Percentiles rank a stretch among this genome's conserved stretches.
These are phyloP conservation scores for Zoysia matrella DNA, from an alignment of 202 grass and related monocot genomes.

Conservation along the genomic window DNA sequence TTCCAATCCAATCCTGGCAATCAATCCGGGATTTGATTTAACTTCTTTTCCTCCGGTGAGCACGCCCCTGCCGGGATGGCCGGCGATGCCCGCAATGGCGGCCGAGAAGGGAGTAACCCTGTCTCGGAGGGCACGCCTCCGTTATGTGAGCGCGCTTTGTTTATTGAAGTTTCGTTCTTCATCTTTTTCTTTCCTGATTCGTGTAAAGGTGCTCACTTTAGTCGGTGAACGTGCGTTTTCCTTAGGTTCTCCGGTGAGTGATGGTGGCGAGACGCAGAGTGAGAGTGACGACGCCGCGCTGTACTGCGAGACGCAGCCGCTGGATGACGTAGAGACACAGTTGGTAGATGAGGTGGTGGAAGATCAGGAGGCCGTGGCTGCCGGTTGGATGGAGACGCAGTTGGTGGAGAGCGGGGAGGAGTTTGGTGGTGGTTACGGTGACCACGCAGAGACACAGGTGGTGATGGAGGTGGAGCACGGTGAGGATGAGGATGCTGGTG, in stretches of 20 bases:
- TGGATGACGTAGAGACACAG: conserved; percentile 47
- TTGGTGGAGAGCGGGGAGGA: conserved; percentile 46
- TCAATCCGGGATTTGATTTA: too few relatives aligned
- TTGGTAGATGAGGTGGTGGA: conserved; percentile 38
- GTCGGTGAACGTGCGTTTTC: background rate
- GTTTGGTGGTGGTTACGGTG: background rate
- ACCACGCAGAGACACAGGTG: conserved; percentile 39
- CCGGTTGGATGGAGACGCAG: conserved; percentile 52
- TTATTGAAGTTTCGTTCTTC: too few relatives aligned
- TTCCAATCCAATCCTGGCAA: background rate
- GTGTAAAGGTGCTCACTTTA: conserved; percentile 22
- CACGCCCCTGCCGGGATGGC: too few relatives aligned
- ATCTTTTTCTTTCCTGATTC: background rate
- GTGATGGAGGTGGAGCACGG: conserved; percentile 1
- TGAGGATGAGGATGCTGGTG: background rate
- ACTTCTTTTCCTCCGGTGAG: too few relatives aligned
- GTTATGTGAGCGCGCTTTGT: too few relatives aligned
- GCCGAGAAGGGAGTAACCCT: too few relatives aligned
- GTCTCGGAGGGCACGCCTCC: too few relatives aligned
- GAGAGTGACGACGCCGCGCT: background rate
- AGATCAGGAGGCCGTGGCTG: conserved; percentile 34
- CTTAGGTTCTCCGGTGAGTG: conserved; percentile 41
- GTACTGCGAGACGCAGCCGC: conserved; percentile 56
- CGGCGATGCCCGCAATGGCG: too few relatives aligned
- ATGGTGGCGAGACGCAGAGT: conserved; percentile 38